These are phyloP conservation scores for Stenocarpella maydis DNA, from an alignment of 2,329 filamentous ascomycete genomes.

Conservation along the genomic window DNA sequence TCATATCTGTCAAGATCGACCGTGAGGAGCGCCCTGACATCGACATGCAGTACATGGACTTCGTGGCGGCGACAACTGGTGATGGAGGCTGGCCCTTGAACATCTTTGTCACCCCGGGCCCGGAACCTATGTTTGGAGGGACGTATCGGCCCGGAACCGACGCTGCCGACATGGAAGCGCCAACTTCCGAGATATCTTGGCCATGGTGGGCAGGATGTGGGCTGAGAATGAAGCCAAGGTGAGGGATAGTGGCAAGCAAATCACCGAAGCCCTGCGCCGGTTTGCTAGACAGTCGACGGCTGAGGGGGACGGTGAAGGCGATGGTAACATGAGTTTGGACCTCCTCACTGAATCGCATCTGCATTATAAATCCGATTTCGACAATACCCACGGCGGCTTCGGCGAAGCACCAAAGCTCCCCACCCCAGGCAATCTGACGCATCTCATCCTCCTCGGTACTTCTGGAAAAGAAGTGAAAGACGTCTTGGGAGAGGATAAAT, in stretches of 20 bases:
- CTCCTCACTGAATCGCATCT: conserved; percentile 84
- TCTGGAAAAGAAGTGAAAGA: conserved; percentile 62
- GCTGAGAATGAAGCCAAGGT: conserved; percentile 11
- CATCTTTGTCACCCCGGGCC: conserved; percentile 85
- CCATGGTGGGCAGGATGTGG: conserved; percentile 25
- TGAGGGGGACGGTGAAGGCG: conserved; percentile 39
- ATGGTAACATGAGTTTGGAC: conserved; percentile 80
- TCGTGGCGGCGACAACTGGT: conserved; percentile 86
- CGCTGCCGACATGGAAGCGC: conserved; percentile 54
- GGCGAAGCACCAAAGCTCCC: conserved; percentile 84
- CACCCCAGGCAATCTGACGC: conserved; percentile 80
- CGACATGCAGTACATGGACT: conserved; percentile 95
- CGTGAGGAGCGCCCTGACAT: conserved; percentile 91
- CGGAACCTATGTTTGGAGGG: conserved; percentile 89
- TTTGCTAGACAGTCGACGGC: conserved; percentile 53
- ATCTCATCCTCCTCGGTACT: conserved; percentile 75
- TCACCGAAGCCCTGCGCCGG: conserved; percentile 21
- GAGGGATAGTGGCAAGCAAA: conserved; percentile 21
- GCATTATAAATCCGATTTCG: conserved; percentile 78
- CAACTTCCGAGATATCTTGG: conserved; percentile 44
- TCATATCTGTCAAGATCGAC: conserved; percentile 89
- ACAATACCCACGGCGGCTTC: conserved; percentile 79
- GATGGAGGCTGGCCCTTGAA: conserved; percentile 90
- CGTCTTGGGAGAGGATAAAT: conserved; percentile 70
- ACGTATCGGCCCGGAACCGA: conserved; percentile 89